Base-by-base conservation (phyloP, 78 protist species). In the Chrysochromulina parva region DNA sequence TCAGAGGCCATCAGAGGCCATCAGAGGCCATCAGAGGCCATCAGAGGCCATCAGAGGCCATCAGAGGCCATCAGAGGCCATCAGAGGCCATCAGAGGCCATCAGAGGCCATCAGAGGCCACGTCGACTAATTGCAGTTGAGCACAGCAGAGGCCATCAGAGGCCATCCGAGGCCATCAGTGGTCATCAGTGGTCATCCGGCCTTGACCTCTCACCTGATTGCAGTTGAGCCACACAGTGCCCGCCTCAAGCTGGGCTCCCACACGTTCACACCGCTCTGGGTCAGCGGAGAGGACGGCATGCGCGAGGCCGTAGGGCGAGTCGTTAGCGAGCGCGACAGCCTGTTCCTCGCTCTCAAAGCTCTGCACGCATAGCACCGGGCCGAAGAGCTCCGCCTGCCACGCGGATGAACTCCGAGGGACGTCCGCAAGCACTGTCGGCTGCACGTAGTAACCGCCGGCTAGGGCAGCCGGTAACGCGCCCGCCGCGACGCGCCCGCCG, bases 301-400 rank as follows among this genome's bases (percentile, higher is more conserved):
- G 82, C 55, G n/a, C 82, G 17, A 73, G 55, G 52, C 82, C 82
- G 54, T 73, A 73, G 22, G 54, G 55, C 52, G 82, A 73, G 82
- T 73, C 82, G 54, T 73, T 73, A 4, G 82, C 82, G n/a, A 47
- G 20, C 26, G 17, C 9, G 54, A 73, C 54, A 0, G 55, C 82
- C 55, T 73, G 55, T 26, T 73, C 57, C 82, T 73, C 82, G 11
- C 55, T 73, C 26, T 28, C 22, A n/a, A 73, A 73, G 50, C 11
- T 47, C 16, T 11, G 6, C 9, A 73, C 26, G n/a, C 26, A 1
- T 17, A 73, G n/a, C 24, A 73, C 82, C 26, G 82, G 82, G 9
- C 82, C 82, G 57, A 73, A 73, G 82, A 73, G 28, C 82, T 73
- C 82, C 22, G 28, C 82, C 9, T 26, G 54, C 82, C 82, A 73